Percentiles rank a stretch among this genome's conserved stretches.
phyloP scores from a whole-genome alignment of 495 filamentous ascomycete species.

The Podospora bellae-mahoneyi region DNA sequence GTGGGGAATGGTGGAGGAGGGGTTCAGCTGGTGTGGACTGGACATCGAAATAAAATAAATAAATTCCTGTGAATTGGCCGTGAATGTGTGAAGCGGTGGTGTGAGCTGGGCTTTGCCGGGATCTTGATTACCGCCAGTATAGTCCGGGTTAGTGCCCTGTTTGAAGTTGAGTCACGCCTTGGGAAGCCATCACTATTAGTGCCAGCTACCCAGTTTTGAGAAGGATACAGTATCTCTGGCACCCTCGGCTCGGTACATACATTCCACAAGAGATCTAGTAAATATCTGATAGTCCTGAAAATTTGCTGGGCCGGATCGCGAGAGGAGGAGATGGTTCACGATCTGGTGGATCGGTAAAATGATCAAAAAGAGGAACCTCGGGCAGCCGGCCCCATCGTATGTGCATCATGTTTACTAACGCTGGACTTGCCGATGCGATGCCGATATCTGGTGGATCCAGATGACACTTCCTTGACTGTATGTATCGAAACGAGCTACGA shows the following conservation, averaged over 20 bases:
- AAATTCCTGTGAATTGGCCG: not conserved
- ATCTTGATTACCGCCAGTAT: not conserved
- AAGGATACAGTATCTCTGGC: not conserved
- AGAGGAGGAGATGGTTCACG: not conserved
- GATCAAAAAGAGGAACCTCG: slow-evolving; percentile 1
- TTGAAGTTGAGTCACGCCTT: not conserved
- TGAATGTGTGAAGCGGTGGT: not conserved
- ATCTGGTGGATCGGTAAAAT: not conserved
- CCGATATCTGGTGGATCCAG: slow-evolving; percentile 18
- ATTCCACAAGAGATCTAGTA: not conserved
- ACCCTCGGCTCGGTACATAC: not conserved
- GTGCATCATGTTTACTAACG: not conserved
- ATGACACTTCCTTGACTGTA: slow-evolving; percentile 17
- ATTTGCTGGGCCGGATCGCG: not conserved
- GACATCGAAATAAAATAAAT: not conserved
- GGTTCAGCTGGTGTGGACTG: not conserved
- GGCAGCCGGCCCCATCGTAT: not conserved
- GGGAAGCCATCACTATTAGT: not conserved
- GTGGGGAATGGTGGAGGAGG: not conserved
- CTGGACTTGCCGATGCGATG: not conserved
- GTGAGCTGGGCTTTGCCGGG: not conserved
- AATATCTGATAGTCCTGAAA: not conserved
- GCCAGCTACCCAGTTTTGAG: not conserved
- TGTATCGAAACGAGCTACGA: slow-evolving; percentile 1
- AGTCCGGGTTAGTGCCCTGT: not conserved